These are phyloP conservation scores for Pseudogymnoascus sp. DNA, from an alignment of 2,329 filamentous ascomycete species.

Conservation along the genomic window DNA sequence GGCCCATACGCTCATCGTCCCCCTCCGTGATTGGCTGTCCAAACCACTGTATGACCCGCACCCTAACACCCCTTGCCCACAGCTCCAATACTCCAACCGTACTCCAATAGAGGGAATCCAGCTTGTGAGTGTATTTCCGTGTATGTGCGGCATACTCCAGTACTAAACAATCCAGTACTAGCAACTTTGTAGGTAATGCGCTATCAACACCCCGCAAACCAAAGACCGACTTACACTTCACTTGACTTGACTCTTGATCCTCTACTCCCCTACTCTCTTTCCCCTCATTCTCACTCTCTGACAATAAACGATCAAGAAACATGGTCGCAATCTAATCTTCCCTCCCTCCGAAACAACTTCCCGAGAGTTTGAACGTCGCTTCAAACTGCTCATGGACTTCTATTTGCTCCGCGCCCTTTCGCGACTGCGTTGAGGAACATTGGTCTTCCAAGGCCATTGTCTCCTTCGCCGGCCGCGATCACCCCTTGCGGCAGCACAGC, in stretches of 20 bases:
- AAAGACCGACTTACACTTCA: not conserved
- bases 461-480: slow-evolving; percentile 31
- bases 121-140: not conserved
- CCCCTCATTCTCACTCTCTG: not conserved
- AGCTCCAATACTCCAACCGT: not conserved
- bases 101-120: not conserved
- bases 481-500: slow-evolving; percentile 38
- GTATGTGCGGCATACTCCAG: not conserved
- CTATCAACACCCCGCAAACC: slow-evolving; percentile 2
- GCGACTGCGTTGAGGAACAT: slow-evolving; percentile 55
- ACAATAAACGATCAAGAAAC: not conserved
- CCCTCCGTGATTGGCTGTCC: not conserved
- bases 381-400: slow-evolving; percentile 42
- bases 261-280: not conserved
- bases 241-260: not conserved
- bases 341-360: not conserved
- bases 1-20: not conserved
- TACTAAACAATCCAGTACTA: too few species aligned
- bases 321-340: not conserved
- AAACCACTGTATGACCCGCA: not conserved
- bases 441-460: slow-evolving; percentile 47
- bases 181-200: not conserved
- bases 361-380: not conserved
- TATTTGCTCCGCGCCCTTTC: slow-evolving; percentile 46
- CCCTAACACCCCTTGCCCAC: not conserved